A percentile compares a stretch with the other conserved stretches of the same genome.
phyloP scores from a whole-genome alignment of 2,329 filamentous ascomycete genomes.

The Pseudonectria foliicola region DNA sequence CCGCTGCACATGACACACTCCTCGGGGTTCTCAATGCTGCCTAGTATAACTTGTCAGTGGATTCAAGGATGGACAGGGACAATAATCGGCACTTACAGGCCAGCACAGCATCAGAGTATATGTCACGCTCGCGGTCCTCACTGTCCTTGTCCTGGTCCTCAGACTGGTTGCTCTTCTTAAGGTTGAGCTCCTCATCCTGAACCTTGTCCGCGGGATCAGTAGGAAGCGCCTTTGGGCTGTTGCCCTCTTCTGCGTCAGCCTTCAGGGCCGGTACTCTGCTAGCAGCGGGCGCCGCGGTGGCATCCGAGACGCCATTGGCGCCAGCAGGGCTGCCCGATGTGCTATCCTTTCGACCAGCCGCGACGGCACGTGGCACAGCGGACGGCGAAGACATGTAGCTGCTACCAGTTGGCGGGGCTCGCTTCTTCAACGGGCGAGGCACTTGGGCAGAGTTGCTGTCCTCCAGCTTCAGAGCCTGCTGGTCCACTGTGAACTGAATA shows the following conservation, averaged over 20 bases:
- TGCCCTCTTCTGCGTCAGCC: slow-evolving; percentile 69
- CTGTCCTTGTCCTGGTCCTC: slow-evolving; percentile 69
- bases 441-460: slow-evolving; percentile 68
- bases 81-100: slow-evolving; percentile 57
- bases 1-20: slow-evolving; percentile 96
- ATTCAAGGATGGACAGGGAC: not conserved
- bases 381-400: slow-evolving; percentile 52
- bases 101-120: slow-evolving; percentile 88
- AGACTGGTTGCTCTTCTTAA: slow-evolving; percentile 50
- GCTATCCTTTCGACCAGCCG: slow-evolving; percentile 48
- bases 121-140: slow-evolving; percentile 76
- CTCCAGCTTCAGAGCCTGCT: slow-evolving; percentile 82
- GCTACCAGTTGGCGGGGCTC: slow-evolving; percentile 48
- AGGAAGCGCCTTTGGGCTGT: slow-evolving; percentile 70
- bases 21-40: slow-evolving; percentile 96
- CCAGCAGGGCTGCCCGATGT: slow-evolving; percentile 28
- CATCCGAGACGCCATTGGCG: slow-evolving; percentile 60
- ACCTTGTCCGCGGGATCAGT: slow-evolving; percentile 60
- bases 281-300: slow-evolving; percentile 60
- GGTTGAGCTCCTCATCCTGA: slow-evolving; percentile 56
- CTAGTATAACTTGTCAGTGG: slow-evolving; percentile 37
- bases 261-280: slow-evolving; percentile 63
- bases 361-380: slow-evolving; percentile 61
- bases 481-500: slow-evolving; percentile 98
- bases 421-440: slow-evolving; percentile 60